Base-by-base conservation (phyloP, 805 yeast species). In the Wickerhamiella hasegawae region DNA sequence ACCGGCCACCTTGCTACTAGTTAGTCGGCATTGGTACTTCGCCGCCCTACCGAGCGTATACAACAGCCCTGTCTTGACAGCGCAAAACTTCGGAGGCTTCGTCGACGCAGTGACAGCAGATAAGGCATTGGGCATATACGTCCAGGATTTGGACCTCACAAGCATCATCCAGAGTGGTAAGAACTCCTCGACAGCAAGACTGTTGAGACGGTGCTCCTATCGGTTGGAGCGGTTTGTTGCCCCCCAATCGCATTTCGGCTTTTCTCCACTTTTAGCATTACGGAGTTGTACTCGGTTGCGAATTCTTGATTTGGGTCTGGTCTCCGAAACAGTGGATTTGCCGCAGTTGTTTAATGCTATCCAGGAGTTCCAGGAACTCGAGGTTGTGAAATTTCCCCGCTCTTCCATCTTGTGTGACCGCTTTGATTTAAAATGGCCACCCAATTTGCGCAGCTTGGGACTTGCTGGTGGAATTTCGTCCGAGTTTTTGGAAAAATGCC, bases 211-310 rank as follows among this genome's bases (percentile, higher is more conserved):
- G 28, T 80, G 94, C 36, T 69, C 84, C 6, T 53, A 65, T 15
- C 67, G 64, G 26, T 59, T 90, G 33, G 69, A 73, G 42, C 60
- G 65, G 9, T 84, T 90, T 47, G 68, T 79, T 5, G 95, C 97
- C 0, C 94, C 97, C 3, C 97, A 87, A 52, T 76, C 96, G 22
- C 78, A 92, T 58, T 87, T 90, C 60, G 98, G 98, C 0, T 68
- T 74, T 33, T 79, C 93, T 2, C 96, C 97, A 1, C 58, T 87
- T 44, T 68, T 82, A n/a, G 74, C 92, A 34, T 62, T 90, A 31
- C 68, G 80, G 39, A 62, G 74, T 29, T 90, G 98, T 53, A 59
- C 59, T 17, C 63, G 66, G 20, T 58, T 87, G 38, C 63, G 63
- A 42, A 68, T 71, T 2, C 59, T 87, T 25, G 96, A 87, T 52